Conservation (phyloP, 2,329 filamentous ascomycete species). For the Cladosporium sp. region DNA sequence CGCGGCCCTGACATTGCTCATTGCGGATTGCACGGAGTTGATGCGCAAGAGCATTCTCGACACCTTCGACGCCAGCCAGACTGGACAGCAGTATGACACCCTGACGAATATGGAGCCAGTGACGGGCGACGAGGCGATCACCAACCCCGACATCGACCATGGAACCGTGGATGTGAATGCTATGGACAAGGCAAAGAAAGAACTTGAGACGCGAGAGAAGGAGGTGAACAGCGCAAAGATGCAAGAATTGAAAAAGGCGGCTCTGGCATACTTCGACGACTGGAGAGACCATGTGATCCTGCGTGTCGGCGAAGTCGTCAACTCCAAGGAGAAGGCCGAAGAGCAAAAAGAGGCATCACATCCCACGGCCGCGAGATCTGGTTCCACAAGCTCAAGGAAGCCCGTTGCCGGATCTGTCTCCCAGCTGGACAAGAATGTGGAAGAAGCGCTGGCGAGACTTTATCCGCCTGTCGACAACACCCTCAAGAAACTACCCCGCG, state of each 20-base stretch:
- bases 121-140: slow-evolving; percentile 18
- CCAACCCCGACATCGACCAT: slow-evolving; percentile 19
- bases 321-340: slow-evolving; percentile 37
- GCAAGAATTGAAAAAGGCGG: slow-evolving; percentile 67
- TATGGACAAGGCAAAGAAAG: slow-evolving; percentile 31
- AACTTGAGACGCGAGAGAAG: slow-evolving; percentile 44
- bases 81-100: slow-evolving; percentile 25
- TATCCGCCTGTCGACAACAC: slow-evolving; percentile 42
- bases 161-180: slow-evolving; percentile 18
- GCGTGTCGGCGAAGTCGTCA: slow-evolving; percentile 67
- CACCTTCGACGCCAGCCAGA: slow-evolving; percentile 43
- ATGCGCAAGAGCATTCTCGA: slow-evolving; percentile 48
- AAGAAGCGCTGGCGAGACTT: slow-evolving; percentile 32
- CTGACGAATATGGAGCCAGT: slow-evolving; percentile 13
- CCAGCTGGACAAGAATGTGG: slow-evolving; percentile 33
- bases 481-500: slow-evolving; percentile 37
- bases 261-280: slow-evolving; percentile 71
- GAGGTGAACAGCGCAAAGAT: slow-evolving; percentile 55
- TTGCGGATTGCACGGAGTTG: slow-evolving; percentile 46
- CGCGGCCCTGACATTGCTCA: slow-evolving; percentile 47
- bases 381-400: slow-evolving; percentile 22
- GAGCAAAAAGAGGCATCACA: slow-evolving; percentile 40
- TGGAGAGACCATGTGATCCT: slow-evolving; percentile 74
- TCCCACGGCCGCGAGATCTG: slow-evolving; percentile 30
- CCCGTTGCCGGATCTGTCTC: slow-evolving; percentile 24